Base-by-base conservation (phyloP, 176 grass and related monocot species). In the Lolium perenne region DNA sequence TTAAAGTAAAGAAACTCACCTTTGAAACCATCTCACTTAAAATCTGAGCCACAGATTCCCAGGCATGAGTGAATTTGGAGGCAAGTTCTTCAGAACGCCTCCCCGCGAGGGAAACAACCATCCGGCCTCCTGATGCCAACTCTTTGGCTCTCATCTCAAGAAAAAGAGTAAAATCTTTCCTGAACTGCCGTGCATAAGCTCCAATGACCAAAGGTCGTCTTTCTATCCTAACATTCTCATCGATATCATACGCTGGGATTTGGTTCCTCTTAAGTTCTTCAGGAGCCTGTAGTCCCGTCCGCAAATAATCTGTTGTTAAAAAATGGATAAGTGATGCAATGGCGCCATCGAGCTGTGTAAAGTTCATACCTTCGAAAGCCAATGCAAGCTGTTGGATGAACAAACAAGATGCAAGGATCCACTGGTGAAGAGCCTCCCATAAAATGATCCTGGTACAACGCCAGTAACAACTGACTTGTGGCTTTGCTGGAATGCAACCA, bases 401-500 rank as follows among this genome's bases (percentile, higher is more conserved):
- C 56, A 22, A 14, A 51, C 13, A 22, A 86, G 86, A 76, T 87
- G 45, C 58, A 87, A 20, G 10, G 78, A 82, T 38, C 38, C 71
- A 14, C 10, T 73, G 3, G 55, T 49, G 66, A 86, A 86, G 25
- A 86, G 77, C 18, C 85, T 86, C 66, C 61, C 49, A 32, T 82
- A 87, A 40, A 82, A 82, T 2, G 78, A 82, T 4, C 86, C 79
- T 56, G 86, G 86, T 15, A 87, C 79, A 38, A 87, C 61, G 16
- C 60, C 69, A n/a, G 79, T 75, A 16, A 82, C 9, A 13, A 87
- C 57, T 2, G 3, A 74, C 46, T 74, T 22, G 15, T 40, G 1
- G n/a, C 21, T 56, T 82, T 75, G 10, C 59, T 82, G 47, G 55
- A 87, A 82, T 2, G 0, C 4, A 0, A 67, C 69, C 7, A 87